Percentiles rank a stretch among this genome's conserved stretches.
phyloP scores from a whole-genome alignment of 805 yeast genomes.

The Lipomyces kockii region DNA sequence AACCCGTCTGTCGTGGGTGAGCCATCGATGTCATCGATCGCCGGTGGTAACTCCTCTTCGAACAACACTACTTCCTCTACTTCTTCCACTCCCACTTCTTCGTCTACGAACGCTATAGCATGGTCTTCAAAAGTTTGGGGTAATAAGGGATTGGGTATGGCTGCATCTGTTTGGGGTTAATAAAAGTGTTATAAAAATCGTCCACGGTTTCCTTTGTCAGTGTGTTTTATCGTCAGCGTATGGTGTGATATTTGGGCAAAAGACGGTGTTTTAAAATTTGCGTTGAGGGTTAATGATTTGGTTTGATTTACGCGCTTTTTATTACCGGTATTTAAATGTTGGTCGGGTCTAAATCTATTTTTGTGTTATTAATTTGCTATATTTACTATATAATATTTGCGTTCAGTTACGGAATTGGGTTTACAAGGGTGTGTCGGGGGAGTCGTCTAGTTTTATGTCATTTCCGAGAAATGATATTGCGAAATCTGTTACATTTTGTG shows the following conservation, averaged over 20 bases:
- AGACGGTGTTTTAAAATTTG: conserved; percentile 25
- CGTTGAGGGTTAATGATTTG: conserved; percentile 17
- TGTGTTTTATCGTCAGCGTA: conserved; percentile 13
- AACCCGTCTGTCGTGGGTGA: conserved; percentile 27
- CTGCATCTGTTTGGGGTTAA: conserved; percentile 39
- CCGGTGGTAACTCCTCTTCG: not conserved
- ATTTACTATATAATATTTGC: conserved; percentile 4
- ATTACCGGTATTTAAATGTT: conserved; percentile 9
- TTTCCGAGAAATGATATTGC: conserved; percentile 1
- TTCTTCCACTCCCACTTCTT: conserved; percentile 19
- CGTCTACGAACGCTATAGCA: conserved; percentile 29
- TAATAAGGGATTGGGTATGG: conserved; percentile 35
- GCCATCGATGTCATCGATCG: conserved; percentile 10
- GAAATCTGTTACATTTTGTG: not conserved
- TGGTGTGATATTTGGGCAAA: conserved; percentile 28
- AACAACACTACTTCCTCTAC: conserved; percentile 14
- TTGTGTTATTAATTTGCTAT: conserved; percentile 9
- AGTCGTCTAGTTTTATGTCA: conserved; percentile 4
- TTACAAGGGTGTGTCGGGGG: not conserved
- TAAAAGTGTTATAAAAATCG: conserved; percentile 13
- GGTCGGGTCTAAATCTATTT: conserved; percentile 11
- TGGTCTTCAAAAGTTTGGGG: conserved; percentile 38
- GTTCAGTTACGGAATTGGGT: conserved; percentile 12
- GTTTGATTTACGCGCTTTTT: conserved; percentile 3
- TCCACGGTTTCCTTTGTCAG: conserved; percentile 2